A percentile compares a stretch with the other conserved stretches of the same genome.
These are phyloP conservation scores for Globisporangium parvum DNA, from an alignment of 352 stramenopile species.

Conservation along the genomic window DNA sequence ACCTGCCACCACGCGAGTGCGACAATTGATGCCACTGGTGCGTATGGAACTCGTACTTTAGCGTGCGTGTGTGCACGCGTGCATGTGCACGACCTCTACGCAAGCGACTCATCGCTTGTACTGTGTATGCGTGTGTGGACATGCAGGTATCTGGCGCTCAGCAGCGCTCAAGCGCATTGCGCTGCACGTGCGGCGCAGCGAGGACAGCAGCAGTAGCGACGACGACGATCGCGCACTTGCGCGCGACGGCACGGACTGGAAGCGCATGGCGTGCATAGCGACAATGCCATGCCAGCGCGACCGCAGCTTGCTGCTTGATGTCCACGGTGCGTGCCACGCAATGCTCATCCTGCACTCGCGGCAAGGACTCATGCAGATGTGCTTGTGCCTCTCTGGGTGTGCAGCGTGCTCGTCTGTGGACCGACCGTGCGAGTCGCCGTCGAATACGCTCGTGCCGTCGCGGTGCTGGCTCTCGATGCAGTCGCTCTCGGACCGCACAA, in stretches of 20 bases:
- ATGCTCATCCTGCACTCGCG: neutral
- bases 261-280: conserved; percentile 19
- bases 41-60: neutral
- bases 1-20: conserved; percentile 11
- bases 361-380: neutral
- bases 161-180: conserved; percentile 10
- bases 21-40: conserved; percentile 11
- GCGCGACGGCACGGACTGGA: conserved; percentile 13
- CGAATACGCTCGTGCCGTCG: conserved; percentile 29
- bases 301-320: conserved; percentile 17
- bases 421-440: conserved; percentile 21
- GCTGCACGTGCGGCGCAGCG: neutral
- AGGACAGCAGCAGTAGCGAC: neutral
- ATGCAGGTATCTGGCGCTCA: conserved; percentile 18
- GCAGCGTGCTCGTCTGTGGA: conserved; percentile 27
- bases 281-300: conserved; percentile 12
- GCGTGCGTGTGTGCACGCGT: neutral
- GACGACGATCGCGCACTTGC: conserved; percentile 1
- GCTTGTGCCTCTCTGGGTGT: neutral
- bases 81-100: neutral
- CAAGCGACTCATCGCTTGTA: neutral
- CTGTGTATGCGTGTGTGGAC: neutral
- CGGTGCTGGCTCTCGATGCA: conserved; percentile 28
- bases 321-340: conserved; percentile 16
- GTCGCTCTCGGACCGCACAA: conserved; percentile 19